Evolutionary conservation across 345 rosid genomes (phyloP).

Genomic region (Lumnitzera littorea): DNA sequence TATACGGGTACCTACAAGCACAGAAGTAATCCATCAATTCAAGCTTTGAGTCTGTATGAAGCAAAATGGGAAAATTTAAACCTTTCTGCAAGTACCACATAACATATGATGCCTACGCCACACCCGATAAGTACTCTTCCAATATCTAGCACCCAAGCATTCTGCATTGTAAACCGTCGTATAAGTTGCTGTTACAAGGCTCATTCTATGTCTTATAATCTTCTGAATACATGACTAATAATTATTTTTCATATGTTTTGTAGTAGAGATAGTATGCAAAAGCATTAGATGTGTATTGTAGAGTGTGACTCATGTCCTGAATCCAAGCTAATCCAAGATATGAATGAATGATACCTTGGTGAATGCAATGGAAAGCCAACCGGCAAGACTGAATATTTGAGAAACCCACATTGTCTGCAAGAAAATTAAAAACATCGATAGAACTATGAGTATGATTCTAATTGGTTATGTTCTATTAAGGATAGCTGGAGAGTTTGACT

Average conservation of each 20-base stretch:
- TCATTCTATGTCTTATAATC: background rate
- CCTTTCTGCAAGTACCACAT: conserved; percentile 20
- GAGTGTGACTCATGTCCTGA: too few species aligned
- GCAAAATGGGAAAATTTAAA: background rate
- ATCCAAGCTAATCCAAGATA: too few species aligned
- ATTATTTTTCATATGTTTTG: too few species aligned
- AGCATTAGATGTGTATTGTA: too few species aligned
- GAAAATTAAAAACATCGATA: background rate
- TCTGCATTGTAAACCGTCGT: conserved; percentile 8
- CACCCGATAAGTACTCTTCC: conserved; percentile 27
- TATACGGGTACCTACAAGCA: conserved; percentile 14
- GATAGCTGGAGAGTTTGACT: conserved; percentile 1
- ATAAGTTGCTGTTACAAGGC: background rate
- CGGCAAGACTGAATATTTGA: conserved; percentile 28
- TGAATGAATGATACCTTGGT: conserved; percentile 24
- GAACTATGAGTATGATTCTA: background rate
- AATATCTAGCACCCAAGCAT: conserved; percentile 26
- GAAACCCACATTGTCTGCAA: conserved; percentile 60
- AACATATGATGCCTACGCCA: conserved; percentile 26
- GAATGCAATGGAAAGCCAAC: conserved; percentile 50
- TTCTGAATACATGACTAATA: too few species aligned
- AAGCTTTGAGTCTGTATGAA: background rate
- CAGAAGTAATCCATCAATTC: background rate
- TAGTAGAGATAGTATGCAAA: too few species aligned
- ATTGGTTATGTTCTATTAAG: background rate